Evolutionary conservation across 2,329 filamentous ascomycete species (phyloP).

Genomic region (Claviceps arundinis): DNA sequence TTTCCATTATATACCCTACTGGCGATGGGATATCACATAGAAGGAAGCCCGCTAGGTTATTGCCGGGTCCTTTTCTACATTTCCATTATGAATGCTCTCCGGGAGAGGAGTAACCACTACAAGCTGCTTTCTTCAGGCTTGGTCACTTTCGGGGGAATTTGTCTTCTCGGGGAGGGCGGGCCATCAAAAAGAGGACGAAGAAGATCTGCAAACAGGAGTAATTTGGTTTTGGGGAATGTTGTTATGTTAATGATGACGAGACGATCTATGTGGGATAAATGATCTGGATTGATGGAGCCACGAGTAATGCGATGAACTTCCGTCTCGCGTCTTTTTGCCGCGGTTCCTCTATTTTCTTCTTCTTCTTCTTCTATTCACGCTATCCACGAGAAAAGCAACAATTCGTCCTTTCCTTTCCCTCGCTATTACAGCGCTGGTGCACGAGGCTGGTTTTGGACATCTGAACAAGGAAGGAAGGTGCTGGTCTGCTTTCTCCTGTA

Average conservation of each 20-base stretch:
- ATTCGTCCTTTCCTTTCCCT: not conserved
- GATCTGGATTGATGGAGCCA: not conserved
- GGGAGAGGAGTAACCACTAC: no score
- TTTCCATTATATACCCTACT: slow-evolving; percentile 16
- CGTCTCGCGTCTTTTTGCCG: not conserved
- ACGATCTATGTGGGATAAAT: not conserved
- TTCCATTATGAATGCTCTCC: not conserved
- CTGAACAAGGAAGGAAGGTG: no score
- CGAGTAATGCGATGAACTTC: not conserved
- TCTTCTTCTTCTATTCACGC: not conserved
- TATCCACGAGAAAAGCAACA: not conserved
- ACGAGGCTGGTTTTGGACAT: not conserved
- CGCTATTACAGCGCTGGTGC: not conserved
- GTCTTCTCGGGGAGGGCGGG: no score
- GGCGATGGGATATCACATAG: slow-evolving; percentile 19
- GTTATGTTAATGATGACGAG: not conserved
- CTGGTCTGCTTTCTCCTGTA: no score
- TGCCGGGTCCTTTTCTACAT: slow-evolving; percentile 2
- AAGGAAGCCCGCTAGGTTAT: slow-evolving; percentile 30
- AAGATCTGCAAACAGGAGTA: no score
- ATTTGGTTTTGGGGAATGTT: no score
- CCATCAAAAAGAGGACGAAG: no score
- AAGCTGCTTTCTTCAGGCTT: no score
- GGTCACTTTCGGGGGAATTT: no score
- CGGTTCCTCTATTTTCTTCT: not conserved